These are phyloP conservation scores for Geotrichum histeridarum DNA, from an alignment of 1,139 yeast species.

Conservation along the genomic window DNA sequence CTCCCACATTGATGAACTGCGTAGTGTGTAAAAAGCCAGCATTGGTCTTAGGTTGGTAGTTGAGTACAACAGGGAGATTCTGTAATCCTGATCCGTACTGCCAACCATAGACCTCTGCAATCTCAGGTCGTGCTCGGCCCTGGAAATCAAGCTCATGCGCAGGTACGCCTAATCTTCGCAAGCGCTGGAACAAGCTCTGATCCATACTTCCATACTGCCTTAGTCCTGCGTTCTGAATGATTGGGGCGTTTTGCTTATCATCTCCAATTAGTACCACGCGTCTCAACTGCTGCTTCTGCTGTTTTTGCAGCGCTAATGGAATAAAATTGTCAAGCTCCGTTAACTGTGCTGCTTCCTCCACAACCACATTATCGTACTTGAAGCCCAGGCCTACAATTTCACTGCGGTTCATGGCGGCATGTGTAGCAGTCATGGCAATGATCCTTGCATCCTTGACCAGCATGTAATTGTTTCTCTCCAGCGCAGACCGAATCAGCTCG, in stretches of 20 bases:
- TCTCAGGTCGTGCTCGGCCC: constrained; percentile 30
- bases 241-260: constrained; percentile 29
- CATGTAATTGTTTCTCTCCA: constrained; percentile 29
- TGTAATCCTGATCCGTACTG: constrained; percentile 22
- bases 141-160: constrained; percentile 27
- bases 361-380: constrained; percentile 33
- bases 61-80: background rate
- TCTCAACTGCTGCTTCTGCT: constrained; percentile 18
- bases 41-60: constrained; percentile 26
- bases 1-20: constrained; percentile 43
- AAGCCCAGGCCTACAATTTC: constrained; percentile 27
- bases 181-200: constrained; percentile 32
- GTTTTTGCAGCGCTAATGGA: constrained; percentile 28
- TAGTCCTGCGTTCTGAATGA: constrained; percentile 24
- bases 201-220: constrained; percentile 23
- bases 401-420: constrained; percentile 27
- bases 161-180: constrained; percentile 31
- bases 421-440: constrained; percentile 36
- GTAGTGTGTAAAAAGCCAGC: constrained; percentile 42
- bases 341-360: constrained; percentile 38
- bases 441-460: constrained; percentile 33
- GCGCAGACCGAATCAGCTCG: constrained; percentile 28
- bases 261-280: constrained; percentile 41
- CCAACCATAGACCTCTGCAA: constrained; percentile 29
- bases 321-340: constrained; percentile 36